These are phyloP conservation scores for Plasmopara viticola DNA, from an alignment of 352 stramenopile species.

Conservation along the genomic window DNA sequence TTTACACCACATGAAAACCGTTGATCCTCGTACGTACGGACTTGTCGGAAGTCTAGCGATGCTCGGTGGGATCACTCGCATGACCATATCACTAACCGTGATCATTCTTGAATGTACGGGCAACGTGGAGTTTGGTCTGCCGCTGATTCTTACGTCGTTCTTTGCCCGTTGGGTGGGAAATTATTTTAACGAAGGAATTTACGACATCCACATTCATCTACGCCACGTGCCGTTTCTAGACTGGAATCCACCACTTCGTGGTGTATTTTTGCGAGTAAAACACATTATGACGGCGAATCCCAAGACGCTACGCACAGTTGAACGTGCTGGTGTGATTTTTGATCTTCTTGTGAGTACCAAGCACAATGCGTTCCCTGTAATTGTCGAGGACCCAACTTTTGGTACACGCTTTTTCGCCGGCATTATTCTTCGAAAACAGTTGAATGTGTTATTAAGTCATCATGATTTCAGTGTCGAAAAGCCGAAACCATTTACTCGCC, in stretches of 20 bases:
- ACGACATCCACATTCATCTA: conserved; percentile 98
- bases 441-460: conserved; percentile 70
- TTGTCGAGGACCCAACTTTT: conserved; percentile 79
- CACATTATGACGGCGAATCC: conserved; percentile 95
- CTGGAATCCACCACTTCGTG: conserved; percentile 61
- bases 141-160: conserved; percentile 97
- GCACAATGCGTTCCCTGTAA: conserved; percentile 86
- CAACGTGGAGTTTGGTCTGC: conserved; percentile 97
- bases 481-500: conserved; percentile 65
- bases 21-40: conserved; percentile 90
- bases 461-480: conserved; percentile 58
- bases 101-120: conserved; percentile 98
- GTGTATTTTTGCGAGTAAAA: conserved; percentile 69
- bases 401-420: conserved; percentile 79
- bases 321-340: conserved; percentile 90
- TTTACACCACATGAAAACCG: conserved; percentile 46
- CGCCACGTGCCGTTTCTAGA: conserved; percentile 78
- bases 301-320: conserved; percentile 91
- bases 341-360: conserved; percentile 82
- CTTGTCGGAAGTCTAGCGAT: conserved; percentile 94
- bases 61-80: conserved; percentile 94
- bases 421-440: conserved; percentile 74
- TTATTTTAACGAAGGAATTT: conserved; percentile 98
- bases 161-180: conserved; percentile 96
- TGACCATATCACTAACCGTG: conserved; percentile 98